Evolutionary conservation across 768 basidiomycete genomes (phyloP), one percentile per base, ranked within the genome.

Genomic region (Suillus subalutaceus): DNA sequence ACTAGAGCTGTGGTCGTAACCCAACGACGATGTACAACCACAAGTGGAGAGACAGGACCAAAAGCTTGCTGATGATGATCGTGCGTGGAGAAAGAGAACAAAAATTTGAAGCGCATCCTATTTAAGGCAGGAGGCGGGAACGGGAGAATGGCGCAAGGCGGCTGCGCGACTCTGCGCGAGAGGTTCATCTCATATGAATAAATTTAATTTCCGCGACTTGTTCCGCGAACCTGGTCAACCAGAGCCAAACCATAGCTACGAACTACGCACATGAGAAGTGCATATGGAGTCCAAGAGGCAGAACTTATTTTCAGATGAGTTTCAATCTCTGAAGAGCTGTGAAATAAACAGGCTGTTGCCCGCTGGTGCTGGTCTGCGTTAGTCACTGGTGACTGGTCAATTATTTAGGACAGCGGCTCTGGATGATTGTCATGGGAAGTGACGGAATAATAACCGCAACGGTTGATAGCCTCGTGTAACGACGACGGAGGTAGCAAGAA

Each of bases 381-480:
- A 48, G 9, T n/a, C 46, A n/a, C 10, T 0, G 20, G 44, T 10
- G 13, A 16, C 9, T 55, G 53, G 18, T 32, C 30, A 53, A 53
- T 30, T 18, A 52, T 52, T 55, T 55, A 32, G 30, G 23, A 50
- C n/a, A 50, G 23, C 48, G 48, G 52, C 41, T 30, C 37, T 8
- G 46, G 62, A 56, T 35, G 4, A 38, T 53, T 32, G 66, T 66
- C 58, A 64, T 63, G 62, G 56, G 7, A 55, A 59, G 35, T 55
- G 32, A 60, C 35, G 32, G 8, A 23, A 60, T 35, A 20, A 37
- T 62, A 62, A 16, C 26, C 23, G 23, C 46, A 43, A 43, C 41
- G 46, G 46, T 62, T n/a, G 67, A 66, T 77, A 76, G 72, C 75
- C 75, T 76, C 75, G 77, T 76, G 75, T 75, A 75, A 70, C 73